These are phyloP conservation scores for Galerina marginata DNA, from an alignment of 768 basidiomycete genomes.

Conservation along the genomic window DNA sequence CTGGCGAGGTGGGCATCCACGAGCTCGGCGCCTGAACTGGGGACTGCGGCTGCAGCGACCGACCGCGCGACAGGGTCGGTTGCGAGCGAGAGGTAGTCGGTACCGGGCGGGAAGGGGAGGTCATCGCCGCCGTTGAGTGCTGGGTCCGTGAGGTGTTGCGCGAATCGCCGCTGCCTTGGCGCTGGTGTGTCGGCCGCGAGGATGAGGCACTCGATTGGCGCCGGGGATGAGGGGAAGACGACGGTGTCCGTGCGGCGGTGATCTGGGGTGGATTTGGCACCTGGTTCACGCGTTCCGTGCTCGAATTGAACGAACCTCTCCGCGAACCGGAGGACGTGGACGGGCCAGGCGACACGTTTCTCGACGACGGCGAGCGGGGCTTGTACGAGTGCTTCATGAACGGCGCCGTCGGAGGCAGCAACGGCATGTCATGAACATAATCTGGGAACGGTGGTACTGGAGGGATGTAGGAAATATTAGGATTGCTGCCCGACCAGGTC, in stretches of 20 bases:
- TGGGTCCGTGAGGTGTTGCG: constrained; percentile 21
- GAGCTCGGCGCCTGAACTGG: constrained; percentile 38
- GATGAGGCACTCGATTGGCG: constrained; percentile 15
- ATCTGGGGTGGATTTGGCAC: constrained; percentile 3
- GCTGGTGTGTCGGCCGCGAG: constrained; percentile 22
- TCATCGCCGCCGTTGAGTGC: constrained; percentile 10
- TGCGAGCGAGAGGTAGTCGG: constrained; percentile 32
- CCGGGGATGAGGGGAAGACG: constrained; percentile 21
- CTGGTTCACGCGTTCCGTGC: constrained; percentile 33
- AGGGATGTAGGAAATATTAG: constrained; percentile 40
- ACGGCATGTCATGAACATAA: constrained; percentile 64
- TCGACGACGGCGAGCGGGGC: constrained; percentile 34
- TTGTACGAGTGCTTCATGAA: constrained; percentile 75
- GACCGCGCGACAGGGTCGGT: constrained; percentile 29
- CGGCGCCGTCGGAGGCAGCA: constrained; percentile 74
- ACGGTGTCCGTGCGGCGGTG: constrained; percentile 21
- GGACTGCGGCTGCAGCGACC: constrained; percentile 33
- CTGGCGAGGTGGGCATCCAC: constrained; percentile 47
- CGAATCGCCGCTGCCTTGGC: constrained; percentile 31
- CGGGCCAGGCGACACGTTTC: constrained; percentile 38
- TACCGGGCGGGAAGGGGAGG: constrained; percentile 8
- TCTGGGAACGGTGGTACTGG: constrained; percentile 48
- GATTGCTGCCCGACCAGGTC: constrained; percentile 45
- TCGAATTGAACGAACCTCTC: constrained; percentile 42
- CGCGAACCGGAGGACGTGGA: constrained; percentile 42